Conservation (phyloP, 192 early-diverging fungal species). For the Geranomyces variabilis region DNA sequence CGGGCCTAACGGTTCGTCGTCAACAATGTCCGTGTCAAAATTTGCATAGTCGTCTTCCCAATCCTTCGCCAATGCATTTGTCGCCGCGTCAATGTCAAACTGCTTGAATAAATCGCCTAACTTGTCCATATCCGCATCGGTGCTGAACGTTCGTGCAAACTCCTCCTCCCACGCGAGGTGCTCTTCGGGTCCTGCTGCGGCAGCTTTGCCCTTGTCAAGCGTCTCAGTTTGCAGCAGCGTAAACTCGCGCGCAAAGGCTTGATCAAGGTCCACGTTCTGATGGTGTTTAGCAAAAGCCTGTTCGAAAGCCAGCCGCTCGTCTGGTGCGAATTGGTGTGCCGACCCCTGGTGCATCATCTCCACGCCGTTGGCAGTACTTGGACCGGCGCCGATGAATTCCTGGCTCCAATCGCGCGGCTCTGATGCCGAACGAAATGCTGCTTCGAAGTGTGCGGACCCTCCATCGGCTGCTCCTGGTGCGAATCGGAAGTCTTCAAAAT, state of each 20-base stretch:
- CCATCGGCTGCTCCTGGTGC: not conserved
- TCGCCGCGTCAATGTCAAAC: not conserved
- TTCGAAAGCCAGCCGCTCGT: too few species aligned
- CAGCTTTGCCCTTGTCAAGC: too few species aligned
- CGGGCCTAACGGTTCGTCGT: constrained; percentile 7
- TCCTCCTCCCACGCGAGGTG: not conserved
- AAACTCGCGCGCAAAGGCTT: too few species aligned
- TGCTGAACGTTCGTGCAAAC: not conserved
- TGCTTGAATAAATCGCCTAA: constrained; percentile 8
- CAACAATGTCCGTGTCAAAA: not conserved
- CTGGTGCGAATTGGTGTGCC: too few species aligned
- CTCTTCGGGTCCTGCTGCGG: too few species aligned
- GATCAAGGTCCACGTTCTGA: too few species aligned
- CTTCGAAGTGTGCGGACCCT: constrained; percentile 14
- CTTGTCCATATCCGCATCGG: not conserved
- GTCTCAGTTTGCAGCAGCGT: too few species aligned
- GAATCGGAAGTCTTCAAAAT: constrained; percentile 5
- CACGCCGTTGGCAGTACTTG: too few species aligned
- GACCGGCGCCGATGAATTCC: not conserved
- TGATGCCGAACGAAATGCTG: not conserved
- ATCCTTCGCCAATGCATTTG: not conserved
- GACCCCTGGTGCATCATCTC: too few species aligned
- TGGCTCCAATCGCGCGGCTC: not conserved
- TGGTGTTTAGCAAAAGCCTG: too few species aligned
- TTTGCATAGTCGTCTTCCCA: constrained; percentile 7